Conservation (phyloP, 371 early-diverging fungal species). For the Lichtheimia corymbifera region DNA sequence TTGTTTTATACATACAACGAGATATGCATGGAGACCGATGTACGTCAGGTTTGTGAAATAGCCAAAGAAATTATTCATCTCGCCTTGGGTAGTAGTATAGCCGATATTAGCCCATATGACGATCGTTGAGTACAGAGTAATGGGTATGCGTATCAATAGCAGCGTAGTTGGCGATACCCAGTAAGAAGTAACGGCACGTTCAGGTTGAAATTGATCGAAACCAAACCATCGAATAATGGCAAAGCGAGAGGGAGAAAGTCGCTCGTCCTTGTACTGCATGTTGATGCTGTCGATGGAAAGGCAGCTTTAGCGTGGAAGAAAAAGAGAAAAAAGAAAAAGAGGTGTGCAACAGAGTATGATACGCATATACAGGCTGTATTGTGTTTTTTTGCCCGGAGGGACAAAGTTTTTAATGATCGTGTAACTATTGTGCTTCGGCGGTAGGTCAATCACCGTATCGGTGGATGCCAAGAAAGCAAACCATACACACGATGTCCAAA, state of each 20-base stretch:
- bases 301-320: not conserved
- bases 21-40: conserved; percentile 52
- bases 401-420: too few species aligned
- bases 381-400: too few species aligned
- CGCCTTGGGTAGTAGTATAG: conserved; percentile 19
- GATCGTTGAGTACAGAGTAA: conserved; percentile 40
- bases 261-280: conserved; percentile 16
- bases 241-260: conserved; percentile 23
- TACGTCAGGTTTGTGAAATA: conserved; percentile 57
- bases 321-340: not conserved
- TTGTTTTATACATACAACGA: conserved; percentile 36
- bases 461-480: not conserved
- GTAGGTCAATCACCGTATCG: too few species aligned
- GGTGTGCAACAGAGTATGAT: too few species aligned
- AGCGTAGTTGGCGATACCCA: conserved; percentile 46
- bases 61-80: conserved; percentile 29
- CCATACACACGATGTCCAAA: too few species aligned
- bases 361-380: too few species aligned
- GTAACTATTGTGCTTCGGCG: too few species aligned
- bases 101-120: conserved; percentile 47
- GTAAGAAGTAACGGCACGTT: conserved; percentile 55
- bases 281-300: not conserved
- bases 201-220: conserved; percentile 55
- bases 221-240: conserved; percentile 46
- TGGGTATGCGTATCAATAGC: conserved; percentile 40